Base-by-base conservation (phyloP, 768 basidiomycete genomes). In the Coprinellus micaceus region DNA sequence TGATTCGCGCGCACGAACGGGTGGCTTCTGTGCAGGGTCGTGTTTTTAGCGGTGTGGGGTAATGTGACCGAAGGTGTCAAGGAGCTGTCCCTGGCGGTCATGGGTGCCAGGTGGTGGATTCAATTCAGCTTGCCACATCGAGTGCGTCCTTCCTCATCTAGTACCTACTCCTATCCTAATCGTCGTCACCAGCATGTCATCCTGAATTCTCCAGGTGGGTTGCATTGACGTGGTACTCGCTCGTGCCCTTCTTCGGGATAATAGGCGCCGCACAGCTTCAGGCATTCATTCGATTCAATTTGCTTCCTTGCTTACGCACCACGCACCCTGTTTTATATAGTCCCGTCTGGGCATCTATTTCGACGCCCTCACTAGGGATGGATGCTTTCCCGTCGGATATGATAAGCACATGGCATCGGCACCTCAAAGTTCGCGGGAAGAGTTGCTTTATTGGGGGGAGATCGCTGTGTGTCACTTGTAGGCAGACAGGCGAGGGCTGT, bases 11-110 rank as follows among this genome's bases (percentile, higher is more conserved):
- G n/a, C n/a, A n/a, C n/a, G n/a, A n/a, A n/a, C 49, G 19, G 29
- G 29, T 51, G 30, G 29, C 33, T 37, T 51, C 33, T 33, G 33
- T 33, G 49, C 49, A 51, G 2, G 29, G 33, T 29, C 29, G 49
- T 51, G 30, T n/a, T 51, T 51, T 29, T 51, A 21, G 29, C 49
- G 19, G 29, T 51, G 49, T 51, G 49, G 49, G 49, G 49, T 51
- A 51, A 37, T 51, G 49, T 51, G 49, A 51, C 49, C 49, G 49
- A 33, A 33, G 33, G 33, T 26, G 49, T 51, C 30, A n/a, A n/a
- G n/a, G n/a, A n/a, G n/a, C n/a, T n/a, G n/a, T n/a, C 33, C 49
- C 30, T 51, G 49, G 49, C 28, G 13, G 33, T 33, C 33, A 33
- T 33, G 33, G 33, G 33, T n/a, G n/a, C n/a, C n/a, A n/a, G n/a